Evolutionary conservation across 768 basidiomycete genomes (phyloP), one percentile per base, ranked within the genome.

Genomic region (Boletus rubroflammeus): DNA sequence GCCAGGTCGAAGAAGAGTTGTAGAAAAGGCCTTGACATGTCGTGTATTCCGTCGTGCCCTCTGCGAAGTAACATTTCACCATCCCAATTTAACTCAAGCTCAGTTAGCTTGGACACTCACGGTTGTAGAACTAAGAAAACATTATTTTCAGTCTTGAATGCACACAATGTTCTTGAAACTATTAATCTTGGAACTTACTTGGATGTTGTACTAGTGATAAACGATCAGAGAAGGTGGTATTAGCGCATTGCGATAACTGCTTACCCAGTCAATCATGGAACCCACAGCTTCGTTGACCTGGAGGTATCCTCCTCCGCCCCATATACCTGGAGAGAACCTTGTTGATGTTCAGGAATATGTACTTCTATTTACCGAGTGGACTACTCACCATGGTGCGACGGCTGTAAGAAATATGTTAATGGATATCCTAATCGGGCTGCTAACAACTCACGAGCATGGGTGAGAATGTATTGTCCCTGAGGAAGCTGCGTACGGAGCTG

Each of bases 11-110:
- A 10, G 75, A 75, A 1, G 76, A 78, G 6, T 59, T 49, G 43
- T 57, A 67, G 17, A 80, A 63, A n/a, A 81, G 68, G n/a, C 62
- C 63, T 19, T 55, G 41, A 54, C 76, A 76, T 2, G 66, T 70
- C 0, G 71, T 71, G 56, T 76, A 76, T 53, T 74, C 74, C 13
- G 55, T 54, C 0, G 60, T 56, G 6, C 73, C 73, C 66, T 76
- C 74, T 74, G 57, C 26, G 2, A 23, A 23, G 14, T 6, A 19
- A 15, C 2, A n/a, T 9, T 13, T 42, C 19, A 32, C 2, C 36
- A 19, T n/a, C n/a, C n/a, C 36, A 19, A 6, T 3, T 29, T 34
- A 21, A 32, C 13, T 36, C 0, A 6, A 26, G 9, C 5, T 42
- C 15, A 7, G 7, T 25, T 17, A 19, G n/a, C n/a, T 10, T 8